Percentiles rank a stretch among this genome's conserved stretches.
These are phyloP conservation scores for Lyophyllum decastes DNA, from an alignment of 768 basidiomycete species.

Conservation along the genomic window DNA sequence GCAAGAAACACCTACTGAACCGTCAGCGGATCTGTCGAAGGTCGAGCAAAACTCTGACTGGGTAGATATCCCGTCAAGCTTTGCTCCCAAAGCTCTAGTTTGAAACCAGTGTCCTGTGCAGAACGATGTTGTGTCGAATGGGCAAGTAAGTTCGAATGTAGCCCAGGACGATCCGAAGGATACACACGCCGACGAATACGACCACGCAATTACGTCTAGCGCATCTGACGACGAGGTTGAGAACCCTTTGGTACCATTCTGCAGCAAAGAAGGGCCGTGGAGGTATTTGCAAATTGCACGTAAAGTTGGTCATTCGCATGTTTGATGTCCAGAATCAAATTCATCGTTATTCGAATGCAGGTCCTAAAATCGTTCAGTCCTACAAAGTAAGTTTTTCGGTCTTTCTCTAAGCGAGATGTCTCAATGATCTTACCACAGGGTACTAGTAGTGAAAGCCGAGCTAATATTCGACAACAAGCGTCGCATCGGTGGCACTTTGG, in stretches of 20 bases:
- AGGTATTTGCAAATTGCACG: not conserved
- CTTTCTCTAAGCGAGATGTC: too few species aligned
- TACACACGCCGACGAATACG: not conserved
- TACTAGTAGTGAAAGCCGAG: not conserved
- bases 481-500: not conserved
- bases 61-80: not conserved
- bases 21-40: not conserved
- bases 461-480: not conserved
- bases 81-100: not conserved
- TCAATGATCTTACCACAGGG: not conserved
- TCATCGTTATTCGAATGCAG: not conserved
- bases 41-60: not conserved
- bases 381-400: not conserved
- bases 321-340: not conserved
- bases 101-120: not conserved
- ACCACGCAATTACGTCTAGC: not conserved
- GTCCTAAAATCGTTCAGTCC: not conserved
- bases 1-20: not conserved
- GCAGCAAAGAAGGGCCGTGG: not conserved
- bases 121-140: not conserved
- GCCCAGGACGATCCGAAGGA: not conserved
- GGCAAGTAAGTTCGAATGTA: not conserved
- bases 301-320: not conserved
- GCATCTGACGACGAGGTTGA: not conserved
- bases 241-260: not conserved